Conservation (phyloP, 1,284 basidiomycete genomes). For the Rhizoctonia solani region DNA sequence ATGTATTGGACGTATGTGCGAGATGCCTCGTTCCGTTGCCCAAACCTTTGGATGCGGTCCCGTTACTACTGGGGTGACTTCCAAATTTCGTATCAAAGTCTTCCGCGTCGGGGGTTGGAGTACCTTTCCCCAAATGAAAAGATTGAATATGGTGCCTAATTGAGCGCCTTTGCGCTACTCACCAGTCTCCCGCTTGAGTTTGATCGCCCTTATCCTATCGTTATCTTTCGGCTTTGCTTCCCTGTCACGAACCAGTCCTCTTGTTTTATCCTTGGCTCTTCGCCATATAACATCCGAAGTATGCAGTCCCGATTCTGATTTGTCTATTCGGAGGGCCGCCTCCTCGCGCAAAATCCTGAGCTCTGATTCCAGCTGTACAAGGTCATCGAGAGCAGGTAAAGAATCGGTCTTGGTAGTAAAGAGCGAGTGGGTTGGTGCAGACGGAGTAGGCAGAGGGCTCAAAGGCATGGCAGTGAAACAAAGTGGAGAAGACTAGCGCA, state of each 20-base stretch:
- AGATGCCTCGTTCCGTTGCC: not conserved
- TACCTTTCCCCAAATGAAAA: constrained; percentile 6
- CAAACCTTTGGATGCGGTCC: constrained; percentile 15
- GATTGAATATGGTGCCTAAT: not conserved
- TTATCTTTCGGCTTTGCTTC: not conserved
- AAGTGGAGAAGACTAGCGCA: not conserved
- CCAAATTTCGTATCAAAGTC: constrained; percentile 21
- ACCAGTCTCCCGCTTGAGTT: constrained; percentile 27
- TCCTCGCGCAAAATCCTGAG: constrained; percentile 26
- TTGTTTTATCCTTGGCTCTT: constrained; percentile 23
- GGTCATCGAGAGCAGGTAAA: constrained; percentile 29
- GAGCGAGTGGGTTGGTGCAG: constrained; percentile 7
- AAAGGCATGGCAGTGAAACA: constrained; percentile 20
- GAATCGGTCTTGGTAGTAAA: constrained; percentile 24
- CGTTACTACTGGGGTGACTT: constrained; percentile 15
- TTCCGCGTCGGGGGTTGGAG: constrained; percentile 30
- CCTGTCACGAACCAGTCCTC: constrained; percentile 9
- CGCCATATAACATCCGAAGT: constrained; percentile 19
- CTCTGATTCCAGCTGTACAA: constrained; percentile 29
- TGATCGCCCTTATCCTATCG: constrained; percentile 16
- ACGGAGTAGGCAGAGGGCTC: constrained; percentile 16
- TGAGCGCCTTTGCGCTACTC: not conserved
- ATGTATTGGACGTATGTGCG: not conserved
- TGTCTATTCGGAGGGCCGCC: constrained; percentile 13
- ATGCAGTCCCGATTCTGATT: constrained; percentile 13